Percentiles rank a stretch among this genome's conserved stretches.
Evolutionary conservation across 306 rosid species (phyloP).

Genomic region (Astragalus glycyphyllos): DNA sequence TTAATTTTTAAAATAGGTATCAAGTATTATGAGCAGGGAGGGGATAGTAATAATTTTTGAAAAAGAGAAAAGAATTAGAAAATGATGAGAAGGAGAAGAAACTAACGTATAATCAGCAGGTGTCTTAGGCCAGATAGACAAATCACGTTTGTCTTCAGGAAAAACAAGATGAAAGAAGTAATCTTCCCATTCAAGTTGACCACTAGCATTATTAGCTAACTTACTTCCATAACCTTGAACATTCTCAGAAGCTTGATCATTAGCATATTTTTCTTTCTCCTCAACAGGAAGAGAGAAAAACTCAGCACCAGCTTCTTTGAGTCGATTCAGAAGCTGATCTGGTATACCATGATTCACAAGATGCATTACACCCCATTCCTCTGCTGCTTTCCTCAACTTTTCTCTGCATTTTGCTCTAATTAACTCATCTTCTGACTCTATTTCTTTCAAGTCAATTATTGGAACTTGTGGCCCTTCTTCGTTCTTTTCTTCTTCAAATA

Average conservation of each 20-base stretch:
- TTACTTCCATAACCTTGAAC: constrained; percentile 96
- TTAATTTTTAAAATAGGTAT: too few relatives aligned
- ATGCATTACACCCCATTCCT: constrained; percentile 90
- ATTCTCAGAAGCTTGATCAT: constrained; percentile 61
- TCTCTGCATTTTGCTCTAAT: constrained; percentile 59
- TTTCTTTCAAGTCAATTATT: constrained; percentile 65
- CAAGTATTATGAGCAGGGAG: too few relatives aligned
- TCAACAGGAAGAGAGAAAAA: constrained; percentile 66
- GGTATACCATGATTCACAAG: constrained; percentile 81
- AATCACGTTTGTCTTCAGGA: constrained; percentile 71
- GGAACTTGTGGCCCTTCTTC: constrained; percentile 74
- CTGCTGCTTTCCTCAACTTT: constrained; percentile 66
- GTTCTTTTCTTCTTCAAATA: constrained; percentile 71
- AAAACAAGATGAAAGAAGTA: constrained; percentile 75
- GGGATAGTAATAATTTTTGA: too few relatives aligned
- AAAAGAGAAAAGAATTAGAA: not conserved
- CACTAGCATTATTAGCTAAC: constrained; percentile 75
- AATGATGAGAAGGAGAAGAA: not conserved
- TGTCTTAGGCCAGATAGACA: constrained; percentile 74
- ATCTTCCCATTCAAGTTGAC: constrained; percentile 88
- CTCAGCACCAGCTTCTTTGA: constrained; percentile 58
- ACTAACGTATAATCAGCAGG: constrained; percentile 71
- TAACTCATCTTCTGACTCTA: constrained; percentile 51
- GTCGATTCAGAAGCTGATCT: constrained; percentile 48
- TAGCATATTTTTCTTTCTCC: constrained; percentile 82